phyloP scores from a whole-genome alignment of 192 early-diverging fungal species.

The Entophlyctis helioformis region DNA sequence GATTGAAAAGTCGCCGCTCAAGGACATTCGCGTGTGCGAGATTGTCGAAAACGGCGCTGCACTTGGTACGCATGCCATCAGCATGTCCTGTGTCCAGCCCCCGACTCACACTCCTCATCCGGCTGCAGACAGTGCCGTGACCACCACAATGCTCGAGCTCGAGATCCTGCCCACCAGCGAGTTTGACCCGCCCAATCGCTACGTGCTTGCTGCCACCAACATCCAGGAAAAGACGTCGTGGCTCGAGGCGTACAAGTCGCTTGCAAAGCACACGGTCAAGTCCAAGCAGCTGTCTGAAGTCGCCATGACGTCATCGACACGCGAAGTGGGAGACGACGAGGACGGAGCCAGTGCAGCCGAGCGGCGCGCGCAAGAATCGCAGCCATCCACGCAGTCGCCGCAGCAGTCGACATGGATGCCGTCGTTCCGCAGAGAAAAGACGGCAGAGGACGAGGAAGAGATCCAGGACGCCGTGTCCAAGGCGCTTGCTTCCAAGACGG shows the following conservation, averaged over 20 bases:
- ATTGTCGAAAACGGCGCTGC: conserved; percentile 24
- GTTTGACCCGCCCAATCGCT: conserved; percentile 14
- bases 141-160: neutral
- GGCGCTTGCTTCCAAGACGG: too few species aligned
- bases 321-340: conserved; percentile 19
- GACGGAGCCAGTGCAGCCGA: neutral
- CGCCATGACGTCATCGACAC: neutral
- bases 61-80: too few species aligned
- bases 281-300: conserved; percentile 25
- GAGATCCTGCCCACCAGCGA: conserved; percentile 5
- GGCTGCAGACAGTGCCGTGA: too few species aligned
- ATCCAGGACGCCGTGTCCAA: too few species aligned
- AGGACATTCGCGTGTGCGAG: conserved; percentile 30
- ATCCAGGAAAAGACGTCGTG: conserved; percentile 23
- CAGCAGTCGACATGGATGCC: too few species aligned
- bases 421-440: too few species aligned
- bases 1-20: conserved; percentile 26
- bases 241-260: conserved; percentile 33
- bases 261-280: conserved; percentile 13
- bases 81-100: too few species aligned
- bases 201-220: conserved; percentile 17
- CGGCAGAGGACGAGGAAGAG: too few species aligned
- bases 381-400: too few species aligned
- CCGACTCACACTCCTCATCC: too few species aligned
- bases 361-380: too few species aligned